A percentile compares a stretch with the other conserved stretches of the same genome.
Evolutionary conservation across 163 green algal species (phyloP).

Genomic region (Prototheca wickerhamii): DNA sequence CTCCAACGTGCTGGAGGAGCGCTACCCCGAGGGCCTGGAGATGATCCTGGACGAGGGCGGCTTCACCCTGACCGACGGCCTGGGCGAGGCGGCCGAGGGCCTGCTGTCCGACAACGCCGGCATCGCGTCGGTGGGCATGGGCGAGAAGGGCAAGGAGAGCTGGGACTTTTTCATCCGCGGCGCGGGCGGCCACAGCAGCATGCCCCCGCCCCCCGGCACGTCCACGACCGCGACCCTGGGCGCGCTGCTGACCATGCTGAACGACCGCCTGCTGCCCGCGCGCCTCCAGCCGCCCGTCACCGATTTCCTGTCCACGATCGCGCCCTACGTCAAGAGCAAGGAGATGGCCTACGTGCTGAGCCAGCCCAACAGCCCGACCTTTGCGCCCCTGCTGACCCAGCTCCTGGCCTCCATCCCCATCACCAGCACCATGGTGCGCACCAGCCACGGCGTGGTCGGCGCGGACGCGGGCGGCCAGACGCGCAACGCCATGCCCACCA

Average conservation of each 20-base stretch:
- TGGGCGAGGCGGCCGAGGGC: not conserved
- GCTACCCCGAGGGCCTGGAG: conserved; percentile 5
- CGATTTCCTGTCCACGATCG: too few relatives aligned
- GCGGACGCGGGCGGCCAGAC: conserved; percentile 12
- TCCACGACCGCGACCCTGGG: conserved; percentile 1
- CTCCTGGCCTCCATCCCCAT: too few relatives aligned
- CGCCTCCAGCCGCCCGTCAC: too few relatives aligned
- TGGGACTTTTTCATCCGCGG: conserved; percentile 16
- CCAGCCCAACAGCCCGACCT: too few relatives aligned
- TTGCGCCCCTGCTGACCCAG: too few relatives aligned
- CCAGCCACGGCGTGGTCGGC: conserved; percentile 17
- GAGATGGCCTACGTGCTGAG: too few relatives aligned
- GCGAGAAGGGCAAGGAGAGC: conserved; percentile 8
- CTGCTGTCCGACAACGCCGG: not conserved
- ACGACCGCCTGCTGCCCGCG: conserved; percentile 6
- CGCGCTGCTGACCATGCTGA: conserved; percentile 9
- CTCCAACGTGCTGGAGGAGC: not conserved
- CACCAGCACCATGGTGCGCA: conserved; percentile 29
- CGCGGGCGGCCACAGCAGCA: conserved; percentile 19
- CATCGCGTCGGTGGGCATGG: conserved; percentile 20
- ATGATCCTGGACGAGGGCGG: conserved; percentile 30
- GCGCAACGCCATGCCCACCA: conserved; percentile 22
- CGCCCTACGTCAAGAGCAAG: too few relatives aligned
- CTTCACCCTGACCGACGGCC: conserved; percentile 3
- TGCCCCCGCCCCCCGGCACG: conserved; percentile 7